Conservation (phyloP, 805 yeast species). For the Myxozyma lipomycoides region DNA sequence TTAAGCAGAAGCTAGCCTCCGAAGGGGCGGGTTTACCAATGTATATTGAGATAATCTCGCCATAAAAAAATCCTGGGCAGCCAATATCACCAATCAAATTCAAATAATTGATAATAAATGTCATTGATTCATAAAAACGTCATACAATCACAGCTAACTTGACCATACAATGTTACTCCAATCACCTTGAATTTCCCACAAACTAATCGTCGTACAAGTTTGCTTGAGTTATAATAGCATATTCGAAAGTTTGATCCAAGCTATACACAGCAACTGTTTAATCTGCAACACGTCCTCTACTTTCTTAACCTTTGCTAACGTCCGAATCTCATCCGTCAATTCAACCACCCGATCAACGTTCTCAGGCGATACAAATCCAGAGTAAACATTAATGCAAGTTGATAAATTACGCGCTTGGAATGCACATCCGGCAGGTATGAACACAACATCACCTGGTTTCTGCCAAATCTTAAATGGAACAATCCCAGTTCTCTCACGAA, state of each 20-base stretch:
- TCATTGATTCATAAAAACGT: too few relatives aligned
- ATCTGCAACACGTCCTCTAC: conserved; percentile 23
- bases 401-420: conserved; percentile 26
- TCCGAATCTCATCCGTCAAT: conserved; percentile 15
- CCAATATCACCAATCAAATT: too few relatives aligned
- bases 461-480: conserved; percentile 22
- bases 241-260: conserved; percentile 24
- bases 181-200: too few relatives aligned
- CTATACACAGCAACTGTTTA: conserved; percentile 16
- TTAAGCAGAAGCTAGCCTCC: too few relatives aligned
- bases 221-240: too few relatives aligned
- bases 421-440: conserved; percentile 28
- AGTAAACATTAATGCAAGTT: conserved; percentile 22
- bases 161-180: too few relatives aligned
- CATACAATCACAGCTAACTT: too few relatives aligned
- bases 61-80: too few relatives aligned
- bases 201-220: too few relatives aligned
- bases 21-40: too few relatives aligned
- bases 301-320: conserved; percentile 17
- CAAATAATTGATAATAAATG: too few relatives aligned
- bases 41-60: too few relatives aligned
- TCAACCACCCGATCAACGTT: conserved; percentile 16
- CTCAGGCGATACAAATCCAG: conserved; percentile 28
- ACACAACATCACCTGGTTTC: conserved; percentile 27
- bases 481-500: conserved; percentile 16